phyloP scores from a whole-genome alignment of 129 eudicot species.

The Ambrosia artemisiifolia region DNA sequence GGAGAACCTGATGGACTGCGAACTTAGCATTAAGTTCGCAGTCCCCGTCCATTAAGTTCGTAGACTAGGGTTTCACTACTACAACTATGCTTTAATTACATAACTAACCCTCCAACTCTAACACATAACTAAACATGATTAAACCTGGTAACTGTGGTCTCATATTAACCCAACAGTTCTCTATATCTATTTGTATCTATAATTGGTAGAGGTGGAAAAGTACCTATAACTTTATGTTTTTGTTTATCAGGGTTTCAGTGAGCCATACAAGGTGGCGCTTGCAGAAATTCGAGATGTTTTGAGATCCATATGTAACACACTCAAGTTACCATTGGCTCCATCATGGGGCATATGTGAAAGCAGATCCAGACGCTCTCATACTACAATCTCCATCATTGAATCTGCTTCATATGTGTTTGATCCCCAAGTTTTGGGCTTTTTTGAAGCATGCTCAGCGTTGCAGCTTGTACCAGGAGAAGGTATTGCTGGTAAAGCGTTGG shows the following conservation, averaged over 20 bases:
- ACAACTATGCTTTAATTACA: too few species aligned
- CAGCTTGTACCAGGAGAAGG: constrained; percentile 49
- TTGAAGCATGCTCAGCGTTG: constrained; percentile 43
- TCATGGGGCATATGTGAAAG: constrained; percentile 48
- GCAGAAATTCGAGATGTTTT: constrained; percentile 45
- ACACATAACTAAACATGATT: too few species aligned
- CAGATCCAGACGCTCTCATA: constrained; percentile 25
- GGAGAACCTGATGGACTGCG: too few species aligned
- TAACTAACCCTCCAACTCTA: too few species aligned
- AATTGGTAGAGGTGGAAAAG: too few species aligned
- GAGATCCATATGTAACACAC: constrained; percentile 40
- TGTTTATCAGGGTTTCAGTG: constrained; percentile 33
- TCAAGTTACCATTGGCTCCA: constrained; percentile 54
- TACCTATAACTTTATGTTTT: too few species aligned
- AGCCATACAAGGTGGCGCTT: constrained; percentile 28
- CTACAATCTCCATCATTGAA: constrained; percentile 39
- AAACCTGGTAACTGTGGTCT: too few species aligned
- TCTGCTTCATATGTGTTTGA: constrained; percentile 56
- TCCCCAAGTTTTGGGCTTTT: constrained; percentile 41
- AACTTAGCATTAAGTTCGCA: too few species aligned
- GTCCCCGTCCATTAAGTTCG: too few species aligned
- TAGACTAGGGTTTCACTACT: too few species aligned
- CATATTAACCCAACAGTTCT: too few species aligned
- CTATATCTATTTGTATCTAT: too few species aligned
- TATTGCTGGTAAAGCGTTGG: constrained; percentile 58